Conservation (phyloP, 352 stramenopile species). For the Elongisporangium undulatum region DNA sequence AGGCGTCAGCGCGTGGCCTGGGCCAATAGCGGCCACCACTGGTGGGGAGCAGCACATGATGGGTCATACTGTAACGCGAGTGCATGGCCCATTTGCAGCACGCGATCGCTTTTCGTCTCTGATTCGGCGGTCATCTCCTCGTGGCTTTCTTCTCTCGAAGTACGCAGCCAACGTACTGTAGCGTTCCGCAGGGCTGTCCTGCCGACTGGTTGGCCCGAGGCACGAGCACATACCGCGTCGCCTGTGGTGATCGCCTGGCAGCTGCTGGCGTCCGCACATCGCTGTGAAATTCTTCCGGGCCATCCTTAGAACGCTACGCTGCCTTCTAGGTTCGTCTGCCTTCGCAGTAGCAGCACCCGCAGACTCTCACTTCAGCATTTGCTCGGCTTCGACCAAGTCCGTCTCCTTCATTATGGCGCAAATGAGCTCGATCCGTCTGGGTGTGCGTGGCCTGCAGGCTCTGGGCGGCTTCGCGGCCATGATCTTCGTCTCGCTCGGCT, state of each 20-base stretch:
- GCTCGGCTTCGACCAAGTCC: constrained; percentile 14
- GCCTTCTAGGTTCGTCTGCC: too few relatives aligned
- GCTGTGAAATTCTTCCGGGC: neutral
- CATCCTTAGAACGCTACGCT: neutral
- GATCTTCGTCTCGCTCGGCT: constrained; percentile 43
- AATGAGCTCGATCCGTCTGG: constrained; percentile 14
- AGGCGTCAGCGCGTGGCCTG: neutral
- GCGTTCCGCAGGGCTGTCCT: neutral
- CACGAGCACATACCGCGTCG: neutral
- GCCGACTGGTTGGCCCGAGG: neutral
- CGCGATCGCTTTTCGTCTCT: neutral
- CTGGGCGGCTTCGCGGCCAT: constrained; percentile 24
- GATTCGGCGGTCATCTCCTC: neutral
- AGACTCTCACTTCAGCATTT: constrained; percentile 9
- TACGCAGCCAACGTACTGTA: neutral
- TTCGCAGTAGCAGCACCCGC: neutral
- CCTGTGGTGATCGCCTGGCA: neutral
- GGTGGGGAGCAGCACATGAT: neutral
- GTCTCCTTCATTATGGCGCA: constrained; percentile 3
- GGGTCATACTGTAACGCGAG: neutral
- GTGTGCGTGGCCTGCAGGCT: constrained; percentile 23
- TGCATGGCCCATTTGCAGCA: neutral
- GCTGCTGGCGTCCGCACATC: neutral
- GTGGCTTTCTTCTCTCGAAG: neutral
- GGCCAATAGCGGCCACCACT: neutral